These are phyloP conservation scores for Blakeslea trispora DNA, from an alignment of 371 early-diverging fungal species.

Conservation along the genomic window DNA sequence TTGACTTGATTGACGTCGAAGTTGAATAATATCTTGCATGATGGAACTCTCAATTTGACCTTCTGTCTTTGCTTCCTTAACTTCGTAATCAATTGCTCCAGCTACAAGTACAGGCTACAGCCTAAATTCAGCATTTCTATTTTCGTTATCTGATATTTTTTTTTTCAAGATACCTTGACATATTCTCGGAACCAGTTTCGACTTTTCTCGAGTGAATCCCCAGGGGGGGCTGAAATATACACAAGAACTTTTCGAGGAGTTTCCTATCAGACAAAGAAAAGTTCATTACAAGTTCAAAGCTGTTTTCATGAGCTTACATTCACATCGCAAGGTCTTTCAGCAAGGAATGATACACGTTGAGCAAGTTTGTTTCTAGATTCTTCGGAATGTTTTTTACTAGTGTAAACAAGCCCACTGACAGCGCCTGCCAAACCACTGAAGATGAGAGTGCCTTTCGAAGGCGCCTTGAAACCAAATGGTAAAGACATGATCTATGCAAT, in stretches of 20 bases:
- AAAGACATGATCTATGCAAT: slow-evolving; percentile 7
- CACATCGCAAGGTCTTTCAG: slow-evolving; percentile 61
- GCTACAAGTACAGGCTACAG: slow-evolving; percentile 70
- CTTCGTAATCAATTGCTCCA: slow-evolving; percentile 71
- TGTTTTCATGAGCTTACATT: slow-evolving; percentile 34
- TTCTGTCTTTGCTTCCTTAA: slow-evolving; percentile 54
- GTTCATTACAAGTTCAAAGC: not conserved
- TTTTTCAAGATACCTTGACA: slow-evolving; percentile 52
- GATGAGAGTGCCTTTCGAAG: slow-evolving; percentile 60
- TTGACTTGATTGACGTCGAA: slow-evolving; percentile 40
- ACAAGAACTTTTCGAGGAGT: slow-evolving; percentile 69
- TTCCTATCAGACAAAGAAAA: slow-evolving; percentile 36
- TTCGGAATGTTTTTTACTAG: slow-evolving; percentile 55
- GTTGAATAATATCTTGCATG: slow-evolving; percentile 54
- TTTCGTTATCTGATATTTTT: slow-evolving; percentile 1
- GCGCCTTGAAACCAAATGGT: slow-evolving; percentile 51
- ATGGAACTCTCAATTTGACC: slow-evolving; percentile 62
- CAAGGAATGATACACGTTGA: slow-evolving; percentile 56
- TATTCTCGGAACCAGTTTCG: slow-evolving; percentile 66
- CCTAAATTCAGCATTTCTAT: not conserved
- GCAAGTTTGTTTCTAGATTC: slow-evolving; percentile 50
- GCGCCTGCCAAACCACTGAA: slow-evolving; percentile 52
- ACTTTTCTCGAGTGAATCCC: slow-evolving; percentile 70
- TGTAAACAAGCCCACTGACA: slow-evolving; percentile 52
- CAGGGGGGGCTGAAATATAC: slow-evolving; percentile 66